phyloP scores from a whole-genome alignment of 2,329 filamentous ascomycete species.

The Dactylellina drechsleri region DNA sequence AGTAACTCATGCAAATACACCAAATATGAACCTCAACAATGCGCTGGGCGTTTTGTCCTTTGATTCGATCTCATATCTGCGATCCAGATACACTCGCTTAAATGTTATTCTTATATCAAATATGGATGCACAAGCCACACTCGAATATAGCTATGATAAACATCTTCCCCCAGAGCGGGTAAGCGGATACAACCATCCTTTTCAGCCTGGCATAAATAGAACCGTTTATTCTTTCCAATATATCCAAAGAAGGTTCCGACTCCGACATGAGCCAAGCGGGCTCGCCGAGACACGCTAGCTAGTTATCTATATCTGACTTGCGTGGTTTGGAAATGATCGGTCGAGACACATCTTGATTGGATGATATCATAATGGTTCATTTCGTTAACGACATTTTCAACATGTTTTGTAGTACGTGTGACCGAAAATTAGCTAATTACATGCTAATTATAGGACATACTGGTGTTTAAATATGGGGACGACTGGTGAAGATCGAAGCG shows the following conservation, averaged over 20 bases:
- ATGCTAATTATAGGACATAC: slow-evolving; percentile 32
- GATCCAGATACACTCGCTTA: neutral
- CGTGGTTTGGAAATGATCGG: slow-evolving; percentile 9
- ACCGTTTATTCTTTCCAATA: neutral
- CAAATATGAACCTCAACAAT: too few species aligned
- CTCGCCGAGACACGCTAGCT: slow-evolving; percentile 11
- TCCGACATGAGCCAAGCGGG: slow-evolving; percentile 21
- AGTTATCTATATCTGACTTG: slow-evolving; percentile 8
- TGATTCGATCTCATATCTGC: neutral
- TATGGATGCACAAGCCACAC: slow-evolving; percentile 20
- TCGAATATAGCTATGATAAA: slow-evolving; percentile 17
- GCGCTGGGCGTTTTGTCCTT: too few species aligned
- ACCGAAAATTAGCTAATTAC: slow-evolving; percentile 1
- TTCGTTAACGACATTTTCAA: slow-evolving; percentile 25
- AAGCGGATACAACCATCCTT: neutral
- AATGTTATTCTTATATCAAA: slow-evolving; percentile 6
- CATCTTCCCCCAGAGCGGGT: slow-evolving; percentile 9
- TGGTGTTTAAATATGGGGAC: slow-evolving; percentile 23
- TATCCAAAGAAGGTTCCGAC: slow-evolving; percentile 12
- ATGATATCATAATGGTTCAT: slow-evolving; percentile 9
- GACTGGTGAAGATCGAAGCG: slow-evolving; percentile 22
- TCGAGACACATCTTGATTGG: slow-evolving; percentile 19
- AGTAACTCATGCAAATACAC: too few species aligned
- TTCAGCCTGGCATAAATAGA: too few species aligned
- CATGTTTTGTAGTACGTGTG: slow-evolving; percentile 28